These are phyloP conservation scores for Calocybe cyanea DNA, from an alignment of 768 basidiomycete genomes.

Conservation along the genomic window DNA sequence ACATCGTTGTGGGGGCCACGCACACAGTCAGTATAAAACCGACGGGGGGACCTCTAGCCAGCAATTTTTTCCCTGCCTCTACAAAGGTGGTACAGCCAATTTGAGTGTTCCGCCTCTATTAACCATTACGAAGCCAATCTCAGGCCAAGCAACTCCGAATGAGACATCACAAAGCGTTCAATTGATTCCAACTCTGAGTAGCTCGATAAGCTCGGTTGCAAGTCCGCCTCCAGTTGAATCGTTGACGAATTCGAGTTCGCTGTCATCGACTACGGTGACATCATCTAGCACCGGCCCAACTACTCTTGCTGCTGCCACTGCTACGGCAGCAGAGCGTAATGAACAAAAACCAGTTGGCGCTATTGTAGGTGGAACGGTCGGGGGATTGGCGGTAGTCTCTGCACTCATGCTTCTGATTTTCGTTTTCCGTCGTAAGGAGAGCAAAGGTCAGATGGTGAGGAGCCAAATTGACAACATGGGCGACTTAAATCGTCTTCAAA, in stretches of 20 bases:
- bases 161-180: too few species aligned
- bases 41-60: too few species aligned
- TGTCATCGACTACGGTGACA: neutral
- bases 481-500: neutral
- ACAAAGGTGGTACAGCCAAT: too few species aligned
- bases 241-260: neutral
- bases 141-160: neutral
- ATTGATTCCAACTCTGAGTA: neutral
- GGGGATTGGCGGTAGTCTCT: neutral
- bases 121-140: too few species aligned
- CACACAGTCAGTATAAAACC: too few species aligned
- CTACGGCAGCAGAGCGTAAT: neutral
- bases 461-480: neutral
- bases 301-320: neutral
- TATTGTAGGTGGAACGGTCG: conserved; percentile 3
- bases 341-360: neutral
- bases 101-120: too few species aligned
- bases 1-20: too few species aligned
- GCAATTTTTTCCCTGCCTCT: too few species aligned
- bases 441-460: too few species aligned
- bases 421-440: conserved; percentile 1
- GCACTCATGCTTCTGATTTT: neutral
- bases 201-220: neutral
- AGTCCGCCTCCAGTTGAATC: neutral
- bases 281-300: neutral